Conservation (phyloP, 495 filamentous ascomycete species). For the Aspergillus affinis region DNA sequence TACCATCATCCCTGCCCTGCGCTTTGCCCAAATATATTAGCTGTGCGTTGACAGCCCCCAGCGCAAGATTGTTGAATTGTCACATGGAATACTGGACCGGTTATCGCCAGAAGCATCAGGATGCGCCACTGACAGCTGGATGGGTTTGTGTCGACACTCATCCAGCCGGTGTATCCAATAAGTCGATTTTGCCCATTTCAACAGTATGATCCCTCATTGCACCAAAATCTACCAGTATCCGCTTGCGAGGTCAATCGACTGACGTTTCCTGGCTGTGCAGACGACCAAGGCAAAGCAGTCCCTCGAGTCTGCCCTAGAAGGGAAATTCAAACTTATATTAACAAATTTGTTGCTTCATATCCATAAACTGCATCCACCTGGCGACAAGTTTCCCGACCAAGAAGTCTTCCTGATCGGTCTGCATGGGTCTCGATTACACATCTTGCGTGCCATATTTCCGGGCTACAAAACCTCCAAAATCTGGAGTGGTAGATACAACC, state of each 20-base stretch:
- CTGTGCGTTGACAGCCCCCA: not conserved
- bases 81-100: conserved; percentile 35
- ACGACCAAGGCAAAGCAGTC: conserved; percentile 16
- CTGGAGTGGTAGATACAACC: conserved; percentile 25
- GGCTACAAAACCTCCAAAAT: conserved; percentile 28
- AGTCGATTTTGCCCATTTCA: conserved; percentile 21
- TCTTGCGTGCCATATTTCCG: conserved; percentile 32
- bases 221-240: not conserved
- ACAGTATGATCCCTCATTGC: conserved; percentile 15
- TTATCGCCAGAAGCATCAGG: conserved; percentile 26
- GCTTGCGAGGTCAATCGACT: not conserved
- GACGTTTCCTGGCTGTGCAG: conserved; percentile 9
- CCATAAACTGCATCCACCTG: conserved; percentile 19
- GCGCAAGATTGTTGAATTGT: conserved; percentile 20
- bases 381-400: conserved; percentile 33
- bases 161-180: conserved; percentile 6
- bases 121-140: conserved; percentile 22
- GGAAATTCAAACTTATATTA: conserved; percentile 33
- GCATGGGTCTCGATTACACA: conserved; percentile 32
- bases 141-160: conserved; percentile 23
- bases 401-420: conserved; percentile 32
- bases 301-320: conserved; percentile 16
- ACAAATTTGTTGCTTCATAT: conserved; percentile 26
- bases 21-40: no score
- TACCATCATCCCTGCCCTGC: not conserved